phyloP scores from a whole-genome alignment of 345 rosid genomes.

The Melastoma malabathricum region DNA sequence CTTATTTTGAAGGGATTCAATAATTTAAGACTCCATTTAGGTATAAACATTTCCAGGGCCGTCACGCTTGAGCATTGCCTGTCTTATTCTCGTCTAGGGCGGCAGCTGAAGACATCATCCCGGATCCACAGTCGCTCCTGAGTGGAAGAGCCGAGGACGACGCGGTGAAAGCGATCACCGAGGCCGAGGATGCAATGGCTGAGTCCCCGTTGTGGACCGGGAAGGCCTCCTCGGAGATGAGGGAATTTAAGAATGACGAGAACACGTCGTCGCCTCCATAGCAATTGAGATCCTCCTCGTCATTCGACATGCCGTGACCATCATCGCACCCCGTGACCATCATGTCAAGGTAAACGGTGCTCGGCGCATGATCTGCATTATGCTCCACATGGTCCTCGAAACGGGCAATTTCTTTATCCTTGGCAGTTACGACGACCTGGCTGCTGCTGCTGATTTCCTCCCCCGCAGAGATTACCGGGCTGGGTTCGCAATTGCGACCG shows the following conservation, averaged over 20 bases:
- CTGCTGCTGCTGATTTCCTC: conserved; percentile 12
- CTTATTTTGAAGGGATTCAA: too few species aligned
- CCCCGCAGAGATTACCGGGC: conserved; percentile 12
- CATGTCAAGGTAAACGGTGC: neutral
- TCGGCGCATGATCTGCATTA: neutral
- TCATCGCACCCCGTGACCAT: conserved; percentile 9
- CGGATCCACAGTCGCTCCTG: too few species aligned
- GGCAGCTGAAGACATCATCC: too few species aligned
- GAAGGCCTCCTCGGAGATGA: conserved; percentile 38
- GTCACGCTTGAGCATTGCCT: too few species aligned
- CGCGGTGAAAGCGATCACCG: conserved; percentile 5
- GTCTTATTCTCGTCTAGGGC: too few species aligned
- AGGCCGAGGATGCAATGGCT: conserved; percentile 6
- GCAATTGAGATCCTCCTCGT: conserved; percentile 16
- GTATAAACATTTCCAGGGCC: too few species aligned
- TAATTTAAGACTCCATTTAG: too few species aligned
- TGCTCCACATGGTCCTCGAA: neutral
- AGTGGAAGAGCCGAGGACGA: too few species aligned
- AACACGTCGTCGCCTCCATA: conserved; percentile 24
- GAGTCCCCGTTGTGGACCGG: conserved; percentile 17
- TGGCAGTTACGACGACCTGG: neutral
- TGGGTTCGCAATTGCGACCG: neutral
- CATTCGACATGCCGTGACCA: conserved; percentile 6
- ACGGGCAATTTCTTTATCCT: neutral
- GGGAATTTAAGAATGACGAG: conserved; percentile 42